Conservation (phyloP, 2,329 filamentous ascomycete species). For the Fusarium sp. region DNA sequence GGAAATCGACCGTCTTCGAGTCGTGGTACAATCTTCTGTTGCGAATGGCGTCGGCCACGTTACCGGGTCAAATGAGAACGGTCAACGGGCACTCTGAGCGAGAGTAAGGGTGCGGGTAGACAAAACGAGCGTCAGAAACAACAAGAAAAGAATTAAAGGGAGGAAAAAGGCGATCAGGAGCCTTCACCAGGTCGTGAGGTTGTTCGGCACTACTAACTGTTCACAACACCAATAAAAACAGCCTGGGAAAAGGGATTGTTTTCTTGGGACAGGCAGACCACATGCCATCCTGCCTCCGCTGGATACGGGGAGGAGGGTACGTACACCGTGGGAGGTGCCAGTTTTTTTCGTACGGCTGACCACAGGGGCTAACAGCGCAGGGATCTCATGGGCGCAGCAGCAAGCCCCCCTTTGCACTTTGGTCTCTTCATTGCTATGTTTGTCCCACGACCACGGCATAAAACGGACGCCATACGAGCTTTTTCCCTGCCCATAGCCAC, state of each 20-base stretch:
- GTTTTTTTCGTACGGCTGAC: conserved; percentile 30
- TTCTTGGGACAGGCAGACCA: conserved; percentile 39
- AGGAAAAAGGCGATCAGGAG: conserved; percentile 28
- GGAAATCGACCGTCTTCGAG: conserved; percentile 16
- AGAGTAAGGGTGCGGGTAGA: conserved; percentile 33
- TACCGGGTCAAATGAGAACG: conserved; percentile 9
- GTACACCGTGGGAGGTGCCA: conserved; percentile 11
- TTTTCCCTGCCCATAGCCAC: conserved; percentile 42
- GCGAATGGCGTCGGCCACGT: conserved; percentile 1
- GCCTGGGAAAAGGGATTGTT: conserved; percentile 48
- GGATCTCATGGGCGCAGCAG: conserved; percentile 14
- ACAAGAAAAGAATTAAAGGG: conserved; percentile 16
- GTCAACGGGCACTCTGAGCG: conserved; percentile 38
- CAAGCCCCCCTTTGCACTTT: conserved; percentile 23
- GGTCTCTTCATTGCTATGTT: conserved; percentile 41
- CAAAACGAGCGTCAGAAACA: conserved; percentile 44
- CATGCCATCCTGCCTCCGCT: conserved; percentile 36
- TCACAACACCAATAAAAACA: conserved; percentile 37
- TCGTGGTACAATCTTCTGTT: conserved; percentile 11
- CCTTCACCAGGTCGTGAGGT: conserved; percentile 38
- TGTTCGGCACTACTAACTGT: conserved; percentile 35
- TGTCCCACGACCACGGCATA: conserved; percentile 40
- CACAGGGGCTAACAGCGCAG: conserved; percentile 20
- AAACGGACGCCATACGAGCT: conserved; percentile 39
- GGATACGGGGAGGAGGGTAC: conserved; percentile 13